phyloP scores from a whole-genome alignment of 306 rosid genomes.

The Glycine tomentella region DNA sequence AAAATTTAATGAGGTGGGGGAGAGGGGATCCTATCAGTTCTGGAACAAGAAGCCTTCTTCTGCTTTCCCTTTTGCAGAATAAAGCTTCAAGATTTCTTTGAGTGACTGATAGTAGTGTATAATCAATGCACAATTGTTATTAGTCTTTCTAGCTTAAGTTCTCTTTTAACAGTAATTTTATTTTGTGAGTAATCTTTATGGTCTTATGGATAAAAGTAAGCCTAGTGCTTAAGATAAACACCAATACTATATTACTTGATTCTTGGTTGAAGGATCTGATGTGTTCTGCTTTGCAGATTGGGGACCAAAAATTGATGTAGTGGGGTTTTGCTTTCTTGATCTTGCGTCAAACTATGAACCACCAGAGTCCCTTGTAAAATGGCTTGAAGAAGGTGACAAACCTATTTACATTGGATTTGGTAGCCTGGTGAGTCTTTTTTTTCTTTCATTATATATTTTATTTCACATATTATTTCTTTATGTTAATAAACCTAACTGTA shows the following conservation, averaged over 20 bases:
- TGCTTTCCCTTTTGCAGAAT: not conserved
- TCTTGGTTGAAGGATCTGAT: conserved; percentile 19
- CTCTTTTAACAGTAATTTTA: not conserved
- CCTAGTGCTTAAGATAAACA: not conserved
- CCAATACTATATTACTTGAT: too few species aligned
- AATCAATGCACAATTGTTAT: not conserved
- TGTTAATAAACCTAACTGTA: conserved; percentile 7
- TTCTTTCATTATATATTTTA: conserved; percentile 6
- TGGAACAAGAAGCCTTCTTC: conserved; percentile 21
- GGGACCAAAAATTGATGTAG: conserved; percentile 96
- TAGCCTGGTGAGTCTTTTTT: conserved; percentile 77
- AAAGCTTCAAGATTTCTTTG: conserved; percentile 17
- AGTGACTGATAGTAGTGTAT: not conserved
- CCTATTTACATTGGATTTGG: conserved; percentile 98
- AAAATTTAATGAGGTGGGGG: not conserved
- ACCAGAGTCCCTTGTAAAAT: conserved; percentile 76
- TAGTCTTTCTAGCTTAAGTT: conserved; percentile 1
- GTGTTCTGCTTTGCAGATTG: conserved; percentile 76
- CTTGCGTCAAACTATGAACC: conserved; percentile 97
- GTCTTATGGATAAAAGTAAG: not conserved
- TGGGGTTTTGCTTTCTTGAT: conserved; percentile 99
- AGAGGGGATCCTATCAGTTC: not conserved
- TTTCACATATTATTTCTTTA: conserved; percentile 26
- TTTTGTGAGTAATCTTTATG: not conserved
- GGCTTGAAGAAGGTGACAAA: conserved; percentile 90